Evolutionary conservation across 176 grass and related monocot genomes (phyloP), one percentile per base, ranked within the genome.

Genomic region (Aegilops bicornis): DNA sequence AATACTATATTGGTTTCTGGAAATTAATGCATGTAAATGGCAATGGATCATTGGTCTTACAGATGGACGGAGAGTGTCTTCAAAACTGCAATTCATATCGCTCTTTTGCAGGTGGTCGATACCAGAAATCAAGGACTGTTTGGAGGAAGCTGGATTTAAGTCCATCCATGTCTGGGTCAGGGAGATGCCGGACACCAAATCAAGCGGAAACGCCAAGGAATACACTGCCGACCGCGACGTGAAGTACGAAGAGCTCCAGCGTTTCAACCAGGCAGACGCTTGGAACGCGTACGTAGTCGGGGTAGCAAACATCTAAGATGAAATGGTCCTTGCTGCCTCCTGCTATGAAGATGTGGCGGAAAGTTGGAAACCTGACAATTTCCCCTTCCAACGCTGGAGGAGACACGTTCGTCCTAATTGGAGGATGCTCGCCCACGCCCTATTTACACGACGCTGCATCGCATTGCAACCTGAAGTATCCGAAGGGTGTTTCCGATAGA

Each of bases 121-220:
- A 82, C 91, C 90, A 80, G 96, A 98, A 86, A 94, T 98, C 78
- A 98, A 91, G 70, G 96, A 98, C 73, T 94, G 90, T 75, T 71
- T 98, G 92, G 90, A 98, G 76, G 96, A 98, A 83, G 93, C 90
- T 54, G 90, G 96, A 86, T 98, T 98, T 76, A 89, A 87, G 72
- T 91, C 82, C 27, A 60, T 90, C 77, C 86, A 92, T 63, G 45
- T 92, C 69, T 96, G 93, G 96, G 89, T 98, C 6, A 87, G 86
- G 86, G 84, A 94, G 82, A 96, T 98, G 93, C 92, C 92, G 77
- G 84, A 96, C 69, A 98, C 96, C 16, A 75, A 89, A 39, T 83
- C 87, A 4, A 79, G 54, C 81, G 83, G 81, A 83, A 94, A 95
- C 43, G 78, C 74, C 24, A 91, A 89, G 77, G 90, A 98, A 79